Percentiles rank a stretch among this genome's conserved stretches.
Conservation (phyloP, 768 basidiomycete species). For the Boletus sp. region DNA sequence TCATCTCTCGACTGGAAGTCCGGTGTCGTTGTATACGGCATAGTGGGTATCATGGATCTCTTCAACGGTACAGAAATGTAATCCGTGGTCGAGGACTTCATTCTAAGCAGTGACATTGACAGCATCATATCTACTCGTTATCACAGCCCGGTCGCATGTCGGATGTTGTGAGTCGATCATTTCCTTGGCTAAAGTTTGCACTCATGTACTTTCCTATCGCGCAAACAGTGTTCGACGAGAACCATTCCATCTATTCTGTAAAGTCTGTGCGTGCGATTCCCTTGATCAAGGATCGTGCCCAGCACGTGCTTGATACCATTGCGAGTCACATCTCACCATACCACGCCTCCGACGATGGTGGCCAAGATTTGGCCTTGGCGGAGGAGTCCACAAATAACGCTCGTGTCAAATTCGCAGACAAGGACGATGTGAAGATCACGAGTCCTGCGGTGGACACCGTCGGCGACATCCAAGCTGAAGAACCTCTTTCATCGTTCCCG, state of each 20-base stretch:
- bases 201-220: not conserved
- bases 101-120: slow-evolving; percentile 15
- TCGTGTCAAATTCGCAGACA: slow-evolving; percentile 54
- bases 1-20: slow-evolving; percentile 50
- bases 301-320: slow-evolving; percentile 48
- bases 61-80: slow-evolving; percentile 52
- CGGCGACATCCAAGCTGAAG: not conserved
- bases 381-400: slow-evolving; percentile 18
- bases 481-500: slow-evolving; percentile 16
- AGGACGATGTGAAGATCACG: slow-evolving; percentile 44
- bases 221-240: slow-evolving; percentile 58
- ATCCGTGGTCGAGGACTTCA: not conserved
- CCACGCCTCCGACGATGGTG: slow-evolving; percentile 32
- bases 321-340: slow-evolving; percentile 52
- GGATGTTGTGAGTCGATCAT: slow-evolving; percentile 55
- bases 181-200: not conserved
- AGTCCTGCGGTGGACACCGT: slow-evolving; percentile 30
- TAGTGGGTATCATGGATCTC: slow-evolving; percentile 70
- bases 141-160: slow-evolving; percentile 58
- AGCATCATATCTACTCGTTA: slow-evolving; percentile 78
- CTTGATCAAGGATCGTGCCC: slow-evolving; percentile 61
- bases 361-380: slow-evolving; percentile 18
- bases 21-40: slow-evolving; percentile 64
- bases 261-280: slow-evolving; percentile 72
- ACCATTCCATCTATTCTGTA: slow-evolving; percentile 61